Percentiles rank a stretch among this genome's conserved stretches.
Evolutionary conservation across 139 green algal genomes (phyloP).

Genomic region (Marvania coccoides): DNA sequence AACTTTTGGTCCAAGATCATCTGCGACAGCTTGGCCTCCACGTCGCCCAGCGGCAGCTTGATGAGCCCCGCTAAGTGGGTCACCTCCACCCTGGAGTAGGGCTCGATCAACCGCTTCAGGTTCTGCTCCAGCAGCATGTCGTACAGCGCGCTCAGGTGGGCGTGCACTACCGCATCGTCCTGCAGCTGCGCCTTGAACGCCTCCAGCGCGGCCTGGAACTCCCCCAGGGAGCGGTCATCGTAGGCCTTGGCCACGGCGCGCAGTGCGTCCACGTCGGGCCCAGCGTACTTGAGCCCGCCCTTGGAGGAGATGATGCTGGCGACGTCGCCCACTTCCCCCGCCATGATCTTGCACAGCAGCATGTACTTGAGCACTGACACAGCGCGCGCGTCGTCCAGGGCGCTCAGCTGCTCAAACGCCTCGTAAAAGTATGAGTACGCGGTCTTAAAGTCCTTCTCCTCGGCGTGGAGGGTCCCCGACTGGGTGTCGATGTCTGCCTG

Average conservation of each 20-base stretch:
- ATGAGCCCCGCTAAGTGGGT: slow-evolving; percentile 85
- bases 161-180: slow-evolving; percentile 81
- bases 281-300: slow-evolving; percentile 85
- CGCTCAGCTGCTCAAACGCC: slow-evolving; percentile 80
- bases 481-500: slow-evolving; percentile 86
- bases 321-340: slow-evolving; percentile 62
- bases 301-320: slow-evolving; percentile 84
- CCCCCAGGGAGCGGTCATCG: slow-evolving; percentile 72
- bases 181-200: slow-evolving; percentile 31
- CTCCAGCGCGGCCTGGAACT: slow-evolving; percentile 55
- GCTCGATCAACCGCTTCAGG: slow-evolving; percentile 85
- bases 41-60: slow-evolving; percentile 60
- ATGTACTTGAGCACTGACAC: slow-evolving; percentile 94
- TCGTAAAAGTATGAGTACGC: slow-evolving; percentile 98
- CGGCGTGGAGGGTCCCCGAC: slow-evolving; percentile 83
- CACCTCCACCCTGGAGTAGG: slow-evolving; percentile 90
- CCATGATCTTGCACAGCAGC: slow-evolving; percentile 90
- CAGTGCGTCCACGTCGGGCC: slow-evolving; percentile 86
- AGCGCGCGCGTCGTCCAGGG: slow-evolving; percentile 75
- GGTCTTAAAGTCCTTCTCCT: slow-evolving; percentile 99
- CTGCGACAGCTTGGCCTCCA: slow-evolving; percentile 90
- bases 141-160: slow-evolving; percentile 74
- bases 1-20: slow-evolving; percentile 99
- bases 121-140: slow-evolving; percentile 54
- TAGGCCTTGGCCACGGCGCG: slow-evolving; percentile 80